Percentiles rank a stretch among this genome's conserved stretches.
phyloP scores from a whole-genome alignment of 306 rosid genomes.

The Vigna unguiculata region DNA sequence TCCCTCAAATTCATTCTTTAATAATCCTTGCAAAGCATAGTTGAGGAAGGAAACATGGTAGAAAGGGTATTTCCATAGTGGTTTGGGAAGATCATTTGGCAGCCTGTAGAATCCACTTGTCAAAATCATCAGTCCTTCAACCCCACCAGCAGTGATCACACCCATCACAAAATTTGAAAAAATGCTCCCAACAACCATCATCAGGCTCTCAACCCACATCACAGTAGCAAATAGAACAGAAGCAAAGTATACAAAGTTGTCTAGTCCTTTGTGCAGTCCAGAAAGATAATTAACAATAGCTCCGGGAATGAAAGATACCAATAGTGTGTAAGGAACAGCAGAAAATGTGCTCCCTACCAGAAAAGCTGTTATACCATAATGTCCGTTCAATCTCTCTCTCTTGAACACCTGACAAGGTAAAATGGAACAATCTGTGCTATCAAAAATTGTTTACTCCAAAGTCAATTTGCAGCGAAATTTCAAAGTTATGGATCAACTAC shows the following conservation, averaged over 20 bases:
- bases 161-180: slow-evolving; percentile 67
- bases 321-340: slow-evolving; percentile 56
- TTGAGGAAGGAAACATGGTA: slow-evolving; percentile 62
- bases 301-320: slow-evolving; percentile 62
- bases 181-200: slow-evolving; percentile 72
- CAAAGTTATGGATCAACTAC: neutral
- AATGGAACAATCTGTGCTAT: neutral
- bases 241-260: slow-evolving; percentile 54
- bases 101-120: slow-evolving; percentile 62
- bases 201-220: slow-evolving; percentile 69
- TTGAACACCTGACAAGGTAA: slow-evolving; percentile 47
- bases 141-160: slow-evolving; percentile 61
- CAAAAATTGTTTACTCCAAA: too few species aligned
- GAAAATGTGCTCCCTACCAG: slow-evolving; percentile 60
- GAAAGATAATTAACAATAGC: slow-evolving; percentile 59
- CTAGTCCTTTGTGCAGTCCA: slow-evolving; percentile 54
- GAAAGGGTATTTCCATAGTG: slow-evolving; percentile 64
- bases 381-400: slow-evolving; percentile 70
- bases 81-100: slow-evolving; percentile 63
- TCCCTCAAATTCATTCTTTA: slow-evolving; percentile 50
- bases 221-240: slow-evolving; percentile 50
- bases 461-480: neutral
- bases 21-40: slow-evolving; percentile 63
- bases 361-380: slow-evolving; percentile 59
- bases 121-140: slow-evolving; percentile 64